These are phyloP conservation scores for Scedosporium boydii DNA, from an alignment of 2,329 filamentous ascomycete genomes.

Conservation along the genomic window DNA sequence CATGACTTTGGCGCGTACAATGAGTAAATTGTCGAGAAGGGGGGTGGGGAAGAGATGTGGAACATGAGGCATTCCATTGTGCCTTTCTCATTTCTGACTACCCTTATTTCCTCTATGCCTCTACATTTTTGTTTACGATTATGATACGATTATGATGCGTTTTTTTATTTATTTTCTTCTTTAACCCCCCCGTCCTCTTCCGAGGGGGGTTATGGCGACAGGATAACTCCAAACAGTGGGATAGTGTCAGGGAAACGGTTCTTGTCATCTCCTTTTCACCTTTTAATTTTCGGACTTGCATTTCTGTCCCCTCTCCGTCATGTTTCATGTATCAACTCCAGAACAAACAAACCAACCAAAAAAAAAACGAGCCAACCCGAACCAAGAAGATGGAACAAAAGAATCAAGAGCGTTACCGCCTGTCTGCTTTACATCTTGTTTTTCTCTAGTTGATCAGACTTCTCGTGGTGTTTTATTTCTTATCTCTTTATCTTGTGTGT, in stretches of 20 bases:
- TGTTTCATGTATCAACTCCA: neutral
- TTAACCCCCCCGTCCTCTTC: neutral
- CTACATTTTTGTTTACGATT: neutral
- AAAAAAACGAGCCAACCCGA: neutral
- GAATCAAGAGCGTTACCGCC: neutral
- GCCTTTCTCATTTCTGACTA: neutral
- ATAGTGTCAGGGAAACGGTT: neutral
- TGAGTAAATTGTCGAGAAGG: slow-evolving; percentile 16
- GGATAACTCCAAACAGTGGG: neutral
- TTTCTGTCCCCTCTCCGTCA: neutral
- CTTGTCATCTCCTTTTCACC: neutral
- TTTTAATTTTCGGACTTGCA: slow-evolving; percentile 1
- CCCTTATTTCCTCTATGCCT: neutral
- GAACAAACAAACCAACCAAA: neutral
- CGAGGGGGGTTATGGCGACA: neutral
- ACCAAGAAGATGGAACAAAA: neutral
- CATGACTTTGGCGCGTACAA: slow-evolving; percentile 22
- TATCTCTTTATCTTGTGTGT: neutral
- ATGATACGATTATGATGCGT: slow-evolving; percentile 1
- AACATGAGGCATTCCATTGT: neutral
- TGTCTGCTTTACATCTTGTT: neutral
- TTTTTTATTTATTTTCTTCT: neutral
- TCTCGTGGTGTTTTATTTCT: neutral
- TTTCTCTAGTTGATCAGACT: neutral
- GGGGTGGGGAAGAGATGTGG: neutral